Evolutionary conservation across 768 basidiomycete genomes (phyloP).

Genomic region (Crassisporium funariophilum): DNA sequence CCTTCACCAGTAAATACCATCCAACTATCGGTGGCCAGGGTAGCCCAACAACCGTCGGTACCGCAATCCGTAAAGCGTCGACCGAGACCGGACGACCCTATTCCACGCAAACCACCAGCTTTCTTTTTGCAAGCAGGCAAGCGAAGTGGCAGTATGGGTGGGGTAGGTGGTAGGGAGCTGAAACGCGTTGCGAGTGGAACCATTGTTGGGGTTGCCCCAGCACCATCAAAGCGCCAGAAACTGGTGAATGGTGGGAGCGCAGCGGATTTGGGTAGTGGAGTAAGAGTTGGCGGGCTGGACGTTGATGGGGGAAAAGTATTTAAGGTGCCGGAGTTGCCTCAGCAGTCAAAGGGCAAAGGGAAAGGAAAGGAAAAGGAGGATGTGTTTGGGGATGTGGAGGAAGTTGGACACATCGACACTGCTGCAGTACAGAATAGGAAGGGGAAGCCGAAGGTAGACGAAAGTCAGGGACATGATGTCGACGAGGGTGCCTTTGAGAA

Average conservation of each 20-base stretch:
- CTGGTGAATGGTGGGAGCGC: constrained; percentile 22
- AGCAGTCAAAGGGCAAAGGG: constrained; percentile 22
- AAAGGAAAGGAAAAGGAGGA: constrained; percentile 45
- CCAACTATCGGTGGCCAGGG: constrained; percentile 57
- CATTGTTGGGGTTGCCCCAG: constrained; percentile 17
- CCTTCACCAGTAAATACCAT: too few species aligned
- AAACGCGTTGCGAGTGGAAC: constrained; percentile 33
- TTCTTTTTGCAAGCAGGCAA: constrained; percentile 32
- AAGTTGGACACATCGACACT: constrained; percentile 15
- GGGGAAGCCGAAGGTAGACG: constrained; percentile 29
- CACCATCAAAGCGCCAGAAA: constrained; percentile 36
- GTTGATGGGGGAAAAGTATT: constrained; percentile 37
- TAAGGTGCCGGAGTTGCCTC: constrained; percentile 54
- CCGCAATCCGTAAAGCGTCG: constrained; percentile 32
- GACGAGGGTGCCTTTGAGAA: constrained; percentile 44
- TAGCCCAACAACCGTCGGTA: constrained; percentile 43
- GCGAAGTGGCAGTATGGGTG: constrained; percentile 18
- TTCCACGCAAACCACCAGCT: constrained; percentile 67
- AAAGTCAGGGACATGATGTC: too few species aligned
- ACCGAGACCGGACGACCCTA: constrained; percentile 74
- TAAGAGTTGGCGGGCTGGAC: constrained; percentile 29
- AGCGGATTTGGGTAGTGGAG: constrained; percentile 41
- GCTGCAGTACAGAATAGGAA: constrained; percentile 19
- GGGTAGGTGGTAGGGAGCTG: constrained; percentile 22
- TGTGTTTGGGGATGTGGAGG: constrained; percentile 37